Base-by-base conservation (phyloP, 441 rosid genomes). In the Gossypium aridum region DNA sequence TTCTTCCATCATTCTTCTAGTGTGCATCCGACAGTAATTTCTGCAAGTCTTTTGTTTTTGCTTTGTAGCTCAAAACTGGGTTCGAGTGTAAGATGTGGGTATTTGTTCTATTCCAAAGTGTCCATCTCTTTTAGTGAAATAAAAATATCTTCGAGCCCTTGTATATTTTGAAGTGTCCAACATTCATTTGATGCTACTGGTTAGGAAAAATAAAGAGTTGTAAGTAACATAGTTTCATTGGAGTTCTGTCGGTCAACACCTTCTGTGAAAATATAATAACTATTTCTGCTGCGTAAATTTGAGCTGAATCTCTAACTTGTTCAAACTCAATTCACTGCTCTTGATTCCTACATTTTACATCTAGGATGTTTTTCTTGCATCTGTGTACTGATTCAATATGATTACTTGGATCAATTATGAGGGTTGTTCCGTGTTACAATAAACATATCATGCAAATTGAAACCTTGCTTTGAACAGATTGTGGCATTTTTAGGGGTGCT, bases 401-500 rank as follows among this genome's bases (percentile, higher is more conserved):
- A 23, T 56, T 64, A 17, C 17, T 43, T 63, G 65, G 31, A 70
- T 70, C 37, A 31, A 5, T 31, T 31, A 31, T 31, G 37, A 31
- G 37, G 37, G 37, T 31, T 0, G 2, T 16, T 8, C 2, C 2
- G 1, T 31, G 26, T 31, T 22, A 43, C 43, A 45, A 7, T 72
- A 14, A 47, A 49, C 17, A 26, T 69, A 25, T 54, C 17, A 65
- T 13, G 34, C 64, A 63, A 45, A 54, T 61, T 70, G 47, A 60
- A 56, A 17, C 47, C 60, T 17, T 80, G 72, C 68, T 67, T 77
- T 75, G 59, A 66, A 82, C 92, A 96, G 99, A 87, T 94, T 81
- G 98, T 96, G 51, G 98, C 99, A 55, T 87, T 84, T 74, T 83
- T 96, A 91, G 99, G 98, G 70, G 86, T 94, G 80, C 87, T 96